Evolutionary conservation across 2,329 filamentous ascomycete genomes (phyloP).

Genomic region (Raffaelea arxii): DNA sequence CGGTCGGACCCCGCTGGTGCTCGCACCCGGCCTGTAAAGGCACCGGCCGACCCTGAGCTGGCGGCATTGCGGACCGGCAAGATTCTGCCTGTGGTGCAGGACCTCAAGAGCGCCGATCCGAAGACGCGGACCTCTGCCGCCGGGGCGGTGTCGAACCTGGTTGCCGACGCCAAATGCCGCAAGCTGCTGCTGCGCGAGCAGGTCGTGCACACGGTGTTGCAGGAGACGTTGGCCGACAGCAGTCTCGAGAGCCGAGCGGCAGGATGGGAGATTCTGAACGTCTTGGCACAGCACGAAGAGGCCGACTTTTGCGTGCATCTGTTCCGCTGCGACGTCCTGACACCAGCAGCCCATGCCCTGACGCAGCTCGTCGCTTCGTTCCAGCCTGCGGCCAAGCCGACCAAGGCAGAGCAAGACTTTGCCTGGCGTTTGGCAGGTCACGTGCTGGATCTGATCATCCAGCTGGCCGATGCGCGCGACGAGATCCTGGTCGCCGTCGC

Average conservation of each 20-base stretch:
- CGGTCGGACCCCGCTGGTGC: slow-evolving; percentile 40
- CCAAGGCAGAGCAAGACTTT: slow-evolving; percentile 43
- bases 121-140: slow-evolving; percentile 52
- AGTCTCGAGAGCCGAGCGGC: slow-evolving; percentile 53
- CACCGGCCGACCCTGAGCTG: slow-evolving; percentile 53
- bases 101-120: slow-evolving; percentile 49
- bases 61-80: slow-evolving; percentile 52
- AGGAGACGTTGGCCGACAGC: slow-evolving; percentile 53
- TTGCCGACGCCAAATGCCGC: slow-evolving; percentile 51
- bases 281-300: slow-evolving; percentile 54
- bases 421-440: slow-evolving; percentile 46
- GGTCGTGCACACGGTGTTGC: slow-evolving; percentile 52
- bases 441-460: slow-evolving; percentile 41
- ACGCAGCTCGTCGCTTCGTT: slow-evolving; percentile 27
- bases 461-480: slow-evolving; percentile 48
- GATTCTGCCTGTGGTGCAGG: slow-evolving; percentile 52
- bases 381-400: slow-evolving; percentile 32
- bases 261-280: slow-evolving; percentile 57
- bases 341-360: slow-evolving; percentile 47
- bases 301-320: slow-evolving; percentile 58
- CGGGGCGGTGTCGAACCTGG: slow-evolving; percentile 48
- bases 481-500: slow-evolving; percentile 49
- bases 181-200: slow-evolving; percentile 58
- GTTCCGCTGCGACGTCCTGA: slow-evolving; percentile 51
- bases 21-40: slow-evolving; percentile 32